Conservation (phyloP, 2,329 filamentous ascomycete species). For the Alternaria arborescens region DNA sequence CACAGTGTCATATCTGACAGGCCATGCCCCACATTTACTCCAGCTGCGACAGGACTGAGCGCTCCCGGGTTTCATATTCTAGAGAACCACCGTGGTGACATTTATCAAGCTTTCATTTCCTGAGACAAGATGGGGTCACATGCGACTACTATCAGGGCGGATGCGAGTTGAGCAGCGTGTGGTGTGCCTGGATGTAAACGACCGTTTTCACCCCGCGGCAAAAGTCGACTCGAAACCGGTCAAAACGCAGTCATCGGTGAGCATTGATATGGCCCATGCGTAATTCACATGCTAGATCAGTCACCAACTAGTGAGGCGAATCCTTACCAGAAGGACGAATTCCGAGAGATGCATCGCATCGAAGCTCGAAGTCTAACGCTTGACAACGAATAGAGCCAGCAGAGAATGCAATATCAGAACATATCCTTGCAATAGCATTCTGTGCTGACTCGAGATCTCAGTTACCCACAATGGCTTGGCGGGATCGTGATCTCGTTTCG, state of each 20-base stretch:
- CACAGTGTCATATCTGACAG: slow-evolving; percentile 8
- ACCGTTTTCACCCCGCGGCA: slow-evolving; percentile 1
- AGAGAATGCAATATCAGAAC: slow-evolving; percentile 9
- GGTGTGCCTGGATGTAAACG: background rate
- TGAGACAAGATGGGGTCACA: background rate
- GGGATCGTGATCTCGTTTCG: slow-evolving; percentile 22
- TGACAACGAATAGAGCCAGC: slow-evolving; percentile 8
- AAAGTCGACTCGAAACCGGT: slow-evolving; percentile 6
- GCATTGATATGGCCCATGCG: slow-evolving; percentile 4
- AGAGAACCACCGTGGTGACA: background rate
- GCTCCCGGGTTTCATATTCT: slow-evolving; percentile 1
- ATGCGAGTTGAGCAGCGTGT: background rate
- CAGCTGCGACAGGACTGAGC: slow-evolving; percentile 5
- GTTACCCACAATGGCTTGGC: slow-evolving; percentile 10
- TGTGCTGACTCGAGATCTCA: slow-evolving; percentile 16
- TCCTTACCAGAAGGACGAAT: slow-evolving; percentile 11
- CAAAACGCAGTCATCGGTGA: slow-evolving; percentile 5
- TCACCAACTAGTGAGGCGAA: slow-evolving; percentile 8
- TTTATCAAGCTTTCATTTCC: background rate
- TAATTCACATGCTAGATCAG: slow-evolving; percentile 9
- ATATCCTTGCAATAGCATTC: slow-evolving; percentile 10
- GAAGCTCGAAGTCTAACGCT: slow-evolving; percentile 6
- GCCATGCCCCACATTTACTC: slow-evolving; percentile 8
- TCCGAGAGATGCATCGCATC: slow-evolving; percentile 6
- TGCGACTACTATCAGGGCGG: background rate